Evolutionary conservation across 257 asterid genomes (phyloP).

Genomic region (Linderniella brevidens): DNA sequence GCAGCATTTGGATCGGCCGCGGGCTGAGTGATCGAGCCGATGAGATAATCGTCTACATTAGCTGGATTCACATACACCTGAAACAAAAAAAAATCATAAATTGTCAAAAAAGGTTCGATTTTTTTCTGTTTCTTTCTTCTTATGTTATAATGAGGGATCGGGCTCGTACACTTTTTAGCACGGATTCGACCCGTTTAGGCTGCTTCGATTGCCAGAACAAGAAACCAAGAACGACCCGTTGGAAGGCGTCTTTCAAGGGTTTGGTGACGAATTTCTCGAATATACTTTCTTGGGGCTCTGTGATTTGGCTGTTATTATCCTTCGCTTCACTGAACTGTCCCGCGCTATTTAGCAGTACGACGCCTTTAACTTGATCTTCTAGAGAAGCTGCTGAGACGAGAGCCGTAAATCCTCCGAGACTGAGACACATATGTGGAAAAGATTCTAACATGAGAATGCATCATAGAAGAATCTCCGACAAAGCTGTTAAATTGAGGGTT

Average conservation of each 20-base stretch:
- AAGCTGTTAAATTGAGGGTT: no score
- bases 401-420: slow-evolving; percentile 96
- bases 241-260: slow-evolving; percentile 65
- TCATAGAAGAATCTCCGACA: not conserved
- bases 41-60: slow-evolving; percentile 76
- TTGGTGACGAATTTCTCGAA: slow-evolving; percentile 39
- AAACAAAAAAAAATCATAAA: slow-evolving; percentile 1
- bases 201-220: slow-evolving; percentile 97
- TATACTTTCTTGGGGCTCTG: slow-evolving; percentile 36
- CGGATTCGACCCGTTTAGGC: slow-evolving; percentile 77
- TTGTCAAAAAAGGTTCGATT: not conserved
- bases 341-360: slow-evolving; percentile 64
- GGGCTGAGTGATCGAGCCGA: slow-evolving; percentile 63
- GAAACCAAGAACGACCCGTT: slow-evolving; percentile 65
- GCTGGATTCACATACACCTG: slow-evolving; percentile 71
- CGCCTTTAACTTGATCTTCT: slow-evolving; percentile 63
- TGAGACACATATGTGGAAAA: slow-evolving; percentile 18
- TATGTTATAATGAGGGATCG: slow-evolving; percentile 3
- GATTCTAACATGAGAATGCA: slow-evolving; percentile 4
- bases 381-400: slow-evolving; percentile 57
- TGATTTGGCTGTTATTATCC: slow-evolving; percentile 13
- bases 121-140: no score
- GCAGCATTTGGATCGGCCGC: slow-evolving; percentile 86
- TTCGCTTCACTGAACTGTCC: slow-evolving; percentile 63
- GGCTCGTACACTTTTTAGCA: slow-evolving; percentile 59